Base-by-base conservation (phyloP, 495 filamentous ascomycete species). In the Talaromyces ruber region DNA sequence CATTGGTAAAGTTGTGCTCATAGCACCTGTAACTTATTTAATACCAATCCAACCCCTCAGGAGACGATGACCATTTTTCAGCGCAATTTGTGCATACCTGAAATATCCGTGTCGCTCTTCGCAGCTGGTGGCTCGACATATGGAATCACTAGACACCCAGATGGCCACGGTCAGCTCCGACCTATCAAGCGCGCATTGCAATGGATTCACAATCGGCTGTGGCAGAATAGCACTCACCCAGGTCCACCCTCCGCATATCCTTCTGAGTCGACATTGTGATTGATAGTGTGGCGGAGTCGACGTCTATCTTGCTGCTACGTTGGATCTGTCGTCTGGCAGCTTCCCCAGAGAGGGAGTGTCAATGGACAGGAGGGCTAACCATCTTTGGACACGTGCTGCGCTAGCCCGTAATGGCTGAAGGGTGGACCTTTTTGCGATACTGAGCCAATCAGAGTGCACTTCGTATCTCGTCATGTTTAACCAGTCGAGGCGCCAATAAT, bases 1-100 rank as follows among this genome's bases (percentile, higher is more conserved):
- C 92, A 97, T 97, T 37, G 92, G 92, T 68, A 96, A 73, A 7
- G 91, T 96, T 69, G 85, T 93, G 12, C 87, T 83, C 72, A 94
- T 81, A 24, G 89, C 89, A 66, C 88, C 87, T 75, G 68, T 72
- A 61, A 81, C 61, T 63, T 14, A 58, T 1, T 55, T 11, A 57
- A 61, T 66, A 62, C 52, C 53, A 64, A 68, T 9, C 26, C 30
- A 11, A 32, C 28, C n/a, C 52, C 43, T 18, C 32, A 45, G 14
- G 1, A 45, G 18, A 14, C 8, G 26, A 16, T 21, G n/a, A 6
- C 25, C 9, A 39, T 21, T 28, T 59, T 21, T 1, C 2, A 21
- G 22, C 16, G n/a, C 25, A 28, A 14, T 54, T n/a, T 24, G n/a
- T 26, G 22, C 29, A 51, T 81, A 83, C 79, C 78, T 61, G 75